Conservation (phyloP, 176 grass and related monocot genomes). For the Areca catechu region DNA sequence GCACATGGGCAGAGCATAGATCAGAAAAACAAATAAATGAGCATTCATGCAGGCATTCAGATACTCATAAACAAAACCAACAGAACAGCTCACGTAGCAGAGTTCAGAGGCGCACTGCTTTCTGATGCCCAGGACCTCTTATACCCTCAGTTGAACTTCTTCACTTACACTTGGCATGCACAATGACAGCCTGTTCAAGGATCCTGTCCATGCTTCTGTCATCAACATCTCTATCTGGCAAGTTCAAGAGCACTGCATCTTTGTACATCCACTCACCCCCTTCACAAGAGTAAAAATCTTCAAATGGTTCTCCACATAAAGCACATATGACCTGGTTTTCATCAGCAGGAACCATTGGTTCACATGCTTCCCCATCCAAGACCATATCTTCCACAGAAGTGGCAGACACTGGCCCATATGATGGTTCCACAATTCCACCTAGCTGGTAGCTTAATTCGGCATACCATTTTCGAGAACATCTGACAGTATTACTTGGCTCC, state of each 20-base stretch:
- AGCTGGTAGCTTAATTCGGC: conserved; percentile 35
- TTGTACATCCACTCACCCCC: conserved; percentile 83
- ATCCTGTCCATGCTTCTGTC: conserved; percentile 1
- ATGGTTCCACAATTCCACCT: conserved; percentile 23
- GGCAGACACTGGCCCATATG: conserved; percentile 17
- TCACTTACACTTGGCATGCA: conserved; percentile 31
- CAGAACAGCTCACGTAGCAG: neutral
- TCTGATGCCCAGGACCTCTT: conserved; percentile 20
- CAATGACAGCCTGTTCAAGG: conserved; percentile 6
- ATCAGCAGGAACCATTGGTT: conserved; percentile 79
- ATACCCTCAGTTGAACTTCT: conserved; percentile 19
- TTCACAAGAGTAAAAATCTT: conserved; percentile 61
- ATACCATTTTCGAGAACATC: conserved; percentile 74
- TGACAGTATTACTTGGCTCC: conserved; percentile 23
- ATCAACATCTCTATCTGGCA: conserved; percentile 20
- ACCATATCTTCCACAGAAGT: conserved; percentile 39
- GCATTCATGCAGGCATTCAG: too few relatives aligned
- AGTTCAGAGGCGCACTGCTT: neutral
- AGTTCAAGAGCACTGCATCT: conserved; percentile 50
- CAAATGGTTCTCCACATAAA: conserved; percentile 77
- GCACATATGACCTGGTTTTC: conserved; percentile 78
- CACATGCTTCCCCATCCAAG: conserved; percentile 39
- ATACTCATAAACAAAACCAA: neutral
- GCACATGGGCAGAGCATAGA: too few relatives aligned
- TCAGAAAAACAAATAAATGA: too few relatives aligned